Base-by-base conservation (phyloP, 805 yeast species). In the Suhomyces sp. region DNA sequence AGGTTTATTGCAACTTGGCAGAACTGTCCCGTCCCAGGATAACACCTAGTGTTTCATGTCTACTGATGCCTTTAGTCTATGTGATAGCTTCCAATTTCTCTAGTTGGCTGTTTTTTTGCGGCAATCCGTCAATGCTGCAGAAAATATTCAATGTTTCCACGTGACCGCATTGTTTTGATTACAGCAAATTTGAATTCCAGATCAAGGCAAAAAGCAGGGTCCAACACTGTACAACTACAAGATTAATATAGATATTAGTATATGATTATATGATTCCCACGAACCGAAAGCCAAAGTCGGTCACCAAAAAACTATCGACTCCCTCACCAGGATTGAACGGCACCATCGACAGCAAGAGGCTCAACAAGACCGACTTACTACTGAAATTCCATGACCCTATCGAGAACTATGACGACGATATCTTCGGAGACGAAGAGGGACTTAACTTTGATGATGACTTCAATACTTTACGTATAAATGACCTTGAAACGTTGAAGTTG, bases 401-500 rank as follows among this genome's bases (percentile, higher is more conserved):
- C 12, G 26, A 44, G 15, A 53, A 48, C 19, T 62, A 57, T n/a
- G 58, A 57, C 27, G 71, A 67, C 44, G 67, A 66, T 47, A 63
- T 67, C 12, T 65, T 69, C 57, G 71, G 69, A 10, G 57, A 51
- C 17, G 60, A 59, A 48, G 66, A 59, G 5, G 57, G 54, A 15
- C 52, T 57, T 40, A 59, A 51, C 26, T 52, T 66, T 13, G 69
- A 64, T 19, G 66, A 63, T 29, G 69, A 66, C 19, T 68, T 67
- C 57, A 60, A 63, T 42, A 67, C 69, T 13, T 50, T 68, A 17
- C 60, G 61, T 41, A 50, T 63, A 9, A 54, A 50, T 19, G 55
- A 57, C 13, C 9, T 50, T 9, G 56, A 54, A n/a, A 54, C 57
- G 7, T 38, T 56, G 45, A 56, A 49, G 19, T 17, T 47, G 19